Evolutionary conservation across 306 rosid genomes (phyloP).

Genomic region (Rubus parviflorus): DNA sequence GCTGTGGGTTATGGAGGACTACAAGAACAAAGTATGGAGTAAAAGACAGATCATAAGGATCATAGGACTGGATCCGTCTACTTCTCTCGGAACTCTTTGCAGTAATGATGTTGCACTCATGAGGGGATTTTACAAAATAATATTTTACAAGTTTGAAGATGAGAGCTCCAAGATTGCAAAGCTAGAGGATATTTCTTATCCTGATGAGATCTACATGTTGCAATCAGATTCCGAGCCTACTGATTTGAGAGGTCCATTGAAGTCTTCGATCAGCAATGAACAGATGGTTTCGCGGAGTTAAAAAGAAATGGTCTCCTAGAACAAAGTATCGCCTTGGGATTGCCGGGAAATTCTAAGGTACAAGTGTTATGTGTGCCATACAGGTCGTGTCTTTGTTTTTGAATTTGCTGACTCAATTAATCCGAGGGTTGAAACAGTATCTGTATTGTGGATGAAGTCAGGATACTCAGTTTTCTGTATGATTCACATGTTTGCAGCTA

Average conservation of each 20-base stretch:
- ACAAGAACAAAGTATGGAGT: background rate
- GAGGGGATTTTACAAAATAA: background rate
- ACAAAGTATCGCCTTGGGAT: background rate
- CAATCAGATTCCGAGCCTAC: background rate
- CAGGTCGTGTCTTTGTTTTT: background rate
- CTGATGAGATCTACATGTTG: background rate
- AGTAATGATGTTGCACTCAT: background rate
- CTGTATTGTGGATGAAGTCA: no score
- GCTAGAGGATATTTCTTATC: background rate
- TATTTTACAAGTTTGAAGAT: background rate
- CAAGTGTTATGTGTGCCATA: background rate
- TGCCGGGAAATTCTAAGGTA: background rate
- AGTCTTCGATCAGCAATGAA: background rate
- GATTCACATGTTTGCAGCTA: no score
- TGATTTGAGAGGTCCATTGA: background rate
- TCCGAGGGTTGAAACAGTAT: background rate
- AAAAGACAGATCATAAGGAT: background rate
- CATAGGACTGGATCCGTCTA: background rate
- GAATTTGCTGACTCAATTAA: background rate
- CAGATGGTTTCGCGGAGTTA: background rate
- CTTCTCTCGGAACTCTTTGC: background rate
- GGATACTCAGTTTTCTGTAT: no score
- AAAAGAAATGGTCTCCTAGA: background rate
- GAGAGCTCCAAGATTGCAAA: background rate
- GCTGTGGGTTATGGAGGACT: background rate